A percentile compares a stretch with the other conserved stretches of the same genome.
Conservation (phyloP, 2,329 filamentous ascomycete genomes). For the Camptophora hylomeconis region DNA sequence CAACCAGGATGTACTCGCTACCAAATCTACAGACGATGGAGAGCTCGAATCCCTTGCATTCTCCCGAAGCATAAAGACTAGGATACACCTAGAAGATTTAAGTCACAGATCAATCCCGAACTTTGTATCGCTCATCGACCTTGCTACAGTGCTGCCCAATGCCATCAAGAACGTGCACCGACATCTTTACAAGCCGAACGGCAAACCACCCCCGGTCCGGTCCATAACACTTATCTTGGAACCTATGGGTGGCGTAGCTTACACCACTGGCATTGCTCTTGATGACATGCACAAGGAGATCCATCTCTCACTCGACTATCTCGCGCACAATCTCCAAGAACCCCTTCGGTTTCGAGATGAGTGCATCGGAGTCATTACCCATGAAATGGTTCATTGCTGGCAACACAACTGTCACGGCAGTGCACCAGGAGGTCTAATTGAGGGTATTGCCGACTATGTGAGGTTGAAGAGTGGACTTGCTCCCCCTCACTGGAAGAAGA, state of each 20-base stretch:
- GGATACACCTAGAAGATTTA: constrained; percentile 28
- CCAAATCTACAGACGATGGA: too few relatives aligned
- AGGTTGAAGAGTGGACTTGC: constrained; percentile 58
- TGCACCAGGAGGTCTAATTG: constrained; percentile 64
- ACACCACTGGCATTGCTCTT: constrained; percentile 68
- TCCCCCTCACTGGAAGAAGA: constrained; percentile 69
- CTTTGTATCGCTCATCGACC: constrained; percentile 56
- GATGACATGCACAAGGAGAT: constrained; percentile 87
- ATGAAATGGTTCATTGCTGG: constrained; percentile 92
- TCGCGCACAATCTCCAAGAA: constrained; percentile 33
- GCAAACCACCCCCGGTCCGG: constrained; percentile 50
- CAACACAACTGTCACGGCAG: constrained; percentile 56
- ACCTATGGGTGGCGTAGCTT: constrained; percentile 72
- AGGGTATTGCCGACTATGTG: constrained; percentile 91
- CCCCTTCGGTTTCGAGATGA: constrained; percentile 33
- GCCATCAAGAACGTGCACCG: constrained; percentile 57
- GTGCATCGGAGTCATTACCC: constrained; percentile 70
- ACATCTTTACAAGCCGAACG: constrained; percentile 48
- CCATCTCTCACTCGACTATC: constrained; percentile 70
- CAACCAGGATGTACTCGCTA: too few relatives aligned
- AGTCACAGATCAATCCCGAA: constrained; percentile 44
- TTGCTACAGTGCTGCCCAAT: constrained; percentile 45
- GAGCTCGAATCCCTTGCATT: too few relatives aligned
- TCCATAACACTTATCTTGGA: constrained; percentile 75
- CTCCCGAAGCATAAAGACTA: too few relatives aligned